A percentile compares a stretch with the other conserved stretches of the same genome.
These are phyloP conservation scores for Medicago lupulina DNA, from an alignment of 306 rosid species.

Conservation along the genomic window DNA sequence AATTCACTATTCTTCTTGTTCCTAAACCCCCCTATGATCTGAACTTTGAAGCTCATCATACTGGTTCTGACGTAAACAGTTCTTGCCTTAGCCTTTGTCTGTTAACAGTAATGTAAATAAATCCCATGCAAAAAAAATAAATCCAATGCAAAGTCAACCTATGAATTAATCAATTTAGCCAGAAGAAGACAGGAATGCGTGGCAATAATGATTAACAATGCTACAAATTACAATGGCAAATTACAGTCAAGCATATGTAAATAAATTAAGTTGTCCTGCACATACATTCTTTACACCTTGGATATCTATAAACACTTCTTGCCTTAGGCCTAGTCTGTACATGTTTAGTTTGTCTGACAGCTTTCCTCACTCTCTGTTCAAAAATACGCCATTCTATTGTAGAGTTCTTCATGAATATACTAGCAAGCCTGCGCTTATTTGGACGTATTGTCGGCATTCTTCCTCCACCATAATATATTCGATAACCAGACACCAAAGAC, in stretches of 20 bases:
- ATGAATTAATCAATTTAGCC: slow-evolving; percentile 14
- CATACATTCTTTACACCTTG: slow-evolving; percentile 94
- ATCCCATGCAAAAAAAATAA: slow-evolving; percentile 14
- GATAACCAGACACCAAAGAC: slow-evolving; percentile 86
- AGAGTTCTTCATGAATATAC: slow-evolving; percentile 73
- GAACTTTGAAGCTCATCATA: too few relatives aligned
- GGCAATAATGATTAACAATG: slow-evolving; percentile 41
- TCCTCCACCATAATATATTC: slow-evolving; percentile 93
- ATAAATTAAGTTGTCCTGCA: slow-evolving; percentile 62
- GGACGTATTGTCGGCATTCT: slow-evolving; percentile 94
- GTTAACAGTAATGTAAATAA: slow-evolving; percentile 26
- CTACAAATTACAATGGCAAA: slow-evolving; percentile 38
- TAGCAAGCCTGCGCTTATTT: slow-evolving; percentile 89
- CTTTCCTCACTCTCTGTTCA: slow-evolving; percentile 93
- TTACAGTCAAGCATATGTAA: slow-evolving; percentile 27
- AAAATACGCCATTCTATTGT: slow-evolving; percentile 93
- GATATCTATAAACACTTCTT: slow-evolving; percentile 93
- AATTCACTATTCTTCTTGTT: too few relatives aligned
- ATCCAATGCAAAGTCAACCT: slow-evolving; percentile 18
- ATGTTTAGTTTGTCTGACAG: slow-evolving; percentile 96
- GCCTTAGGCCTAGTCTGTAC: slow-evolving; percentile 86
- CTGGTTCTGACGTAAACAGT: slow-evolving; percentile 61
- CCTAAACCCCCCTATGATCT: too few relatives aligned
- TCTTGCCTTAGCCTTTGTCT: slow-evolving; percentile 80
- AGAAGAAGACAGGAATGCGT: slow-evolving; percentile 3